Base-by-base conservation (phyloP, 1,139 yeast species). In the Taphrina flavorubra region DNA sequence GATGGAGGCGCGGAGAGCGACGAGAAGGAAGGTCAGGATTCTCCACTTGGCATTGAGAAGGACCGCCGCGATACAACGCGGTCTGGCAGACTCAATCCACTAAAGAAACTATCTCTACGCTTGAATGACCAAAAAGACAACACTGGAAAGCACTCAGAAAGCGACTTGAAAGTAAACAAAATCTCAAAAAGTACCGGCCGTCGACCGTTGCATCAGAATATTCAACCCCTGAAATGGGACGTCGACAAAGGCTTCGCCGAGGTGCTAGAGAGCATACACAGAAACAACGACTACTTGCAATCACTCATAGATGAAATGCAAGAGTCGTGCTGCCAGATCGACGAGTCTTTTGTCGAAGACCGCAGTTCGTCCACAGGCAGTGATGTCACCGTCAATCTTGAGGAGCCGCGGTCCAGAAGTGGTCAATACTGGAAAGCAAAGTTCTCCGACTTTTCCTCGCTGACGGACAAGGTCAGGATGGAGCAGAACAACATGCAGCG, bases 371-470 rank as follows among this genome's bases (percentile, higher is more conserved):
- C 51, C 7, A 25, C 31, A 25, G 61, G 56, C 10, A 46, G 60
- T 5, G 67, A 63, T n/a, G 61, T 57, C 8, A 63, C 67, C 5
- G 36, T 55, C 37, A 55, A 56, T 18, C 53, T 63, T 3, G 67
- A 63, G 16, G 67, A 53, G 36, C 67, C 67, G 44, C 60, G 61
- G 3, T 63, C 67, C 16, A 58, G 61, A 4, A 53, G 61, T 36
- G 67, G 67, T 10, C 67, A 63, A 55, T 63, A 53, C 51, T 63
- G 67, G 67, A 63, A 55, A 39, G 44, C 51, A 31, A 63, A 63
- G 37, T 63, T 63, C 36, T 47, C 44, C 37, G 51, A 56, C n/a
- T 42, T 63, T 8, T 16, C 47, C 16, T 42, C 47, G 16, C 47
- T 63, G n/a, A 36, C 61, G 16, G 53, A 42, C 20, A 44, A 44